Conservation (phyloP, 1,284 basidiomycete species). For the Austropuccinia psidii region DNA sequence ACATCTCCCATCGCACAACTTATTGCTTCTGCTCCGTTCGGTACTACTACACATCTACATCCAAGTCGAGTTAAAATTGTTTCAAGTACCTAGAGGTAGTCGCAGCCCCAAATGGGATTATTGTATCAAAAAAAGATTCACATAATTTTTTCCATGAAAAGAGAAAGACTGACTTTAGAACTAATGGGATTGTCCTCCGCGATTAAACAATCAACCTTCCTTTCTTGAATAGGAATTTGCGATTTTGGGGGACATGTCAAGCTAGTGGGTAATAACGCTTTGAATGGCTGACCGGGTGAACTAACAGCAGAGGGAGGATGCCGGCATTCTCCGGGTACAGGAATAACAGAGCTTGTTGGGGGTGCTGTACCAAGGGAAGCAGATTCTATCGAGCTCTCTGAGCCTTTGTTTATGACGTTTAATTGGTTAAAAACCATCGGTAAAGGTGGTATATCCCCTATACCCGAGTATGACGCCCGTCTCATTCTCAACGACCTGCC, state of each 20-base stretch:
- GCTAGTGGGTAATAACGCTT: slow-evolving; percentile 39
- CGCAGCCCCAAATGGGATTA: too few relatives aligned
- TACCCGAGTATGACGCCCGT: slow-evolving; percentile 38
- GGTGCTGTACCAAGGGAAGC: slow-evolving; percentile 36
- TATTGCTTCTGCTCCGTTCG: slow-evolving; percentile 91
- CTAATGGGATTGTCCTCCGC: slow-evolving; percentile 96
- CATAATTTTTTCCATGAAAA: background rate
- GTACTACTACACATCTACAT: slow-evolving; percentile 84
- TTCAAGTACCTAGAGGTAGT: slow-evolving; percentile 80
- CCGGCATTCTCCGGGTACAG: background rate
- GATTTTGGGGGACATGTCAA: slow-evolving; percentile 53
- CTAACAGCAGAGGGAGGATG: slow-evolving; percentile 31
- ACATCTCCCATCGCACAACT: slow-evolving; percentile 95
- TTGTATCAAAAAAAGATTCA: slow-evolving; percentile 11
- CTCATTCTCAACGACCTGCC: slow-evolving; percentile 40
- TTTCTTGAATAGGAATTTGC: slow-evolving; percentile 3
- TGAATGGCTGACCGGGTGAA: slow-evolving; percentile 36
- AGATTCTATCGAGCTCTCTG: slow-evolving; percentile 41
- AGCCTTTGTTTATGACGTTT: background rate
- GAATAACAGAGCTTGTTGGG: slow-evolving; percentile 42
- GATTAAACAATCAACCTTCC: slow-evolving; percentile 73
- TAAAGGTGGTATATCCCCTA: slow-evolving; percentile 13
- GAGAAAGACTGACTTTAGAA: slow-evolving; percentile 56
- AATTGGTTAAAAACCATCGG: slow-evolving; percentile 28
- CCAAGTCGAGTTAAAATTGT: slow-evolving; percentile 83